Evolutionary conservation across 164 flowering plant species (phyloP), one percentile per base, ranked within the genome.

Genomic region (Nelumbo lutea): DNA sequence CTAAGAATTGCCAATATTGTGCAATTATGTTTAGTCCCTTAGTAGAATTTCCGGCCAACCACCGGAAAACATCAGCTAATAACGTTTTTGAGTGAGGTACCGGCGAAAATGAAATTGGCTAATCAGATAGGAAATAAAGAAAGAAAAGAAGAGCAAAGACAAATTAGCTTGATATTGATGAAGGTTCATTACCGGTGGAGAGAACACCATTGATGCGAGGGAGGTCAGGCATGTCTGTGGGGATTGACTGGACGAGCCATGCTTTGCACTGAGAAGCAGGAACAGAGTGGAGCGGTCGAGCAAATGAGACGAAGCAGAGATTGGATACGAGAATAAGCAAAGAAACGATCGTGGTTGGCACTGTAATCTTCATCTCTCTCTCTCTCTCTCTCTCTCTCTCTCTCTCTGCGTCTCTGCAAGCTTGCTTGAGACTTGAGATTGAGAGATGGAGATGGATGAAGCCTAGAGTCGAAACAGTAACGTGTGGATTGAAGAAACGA

Each of bases 231-330:
- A 90, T 93, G 74, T 90, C 86, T 58, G 92, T 87, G 62, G 96
- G 97, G 52, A 93, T 87, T 2, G 98, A 93, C 55, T 93, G 98
- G 59, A 90, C 98, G 2, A 90, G 78, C 96, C 96, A 93, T 53
- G 96, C 91, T 77, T 88, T 83, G 87, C 98, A 93, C 42, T 71
- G 72, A 45, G 66, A 55, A 9, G 72, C 14, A 5, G 76, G 63
- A 2, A 48, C 55, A 6, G 77, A 14, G 66, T 50, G 53, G 40
- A 53, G 9, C 15, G 64, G 53, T n/a, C 58, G 39, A 53, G 45
- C 10, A 11, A 45, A 9, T 15, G 40, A 43, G 15, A 15, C 42
- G 27, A 42, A 53, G 4, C 57, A 48, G 66, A 79, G 62, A 55
- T 1, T 57, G 73, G 64, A 53, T 2, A 64, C 3, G 2, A 71